Evolutionary conservation across 2,329 filamentous ascomycete species (phyloP).

Genomic region (Triangularia setosa): DNA sequence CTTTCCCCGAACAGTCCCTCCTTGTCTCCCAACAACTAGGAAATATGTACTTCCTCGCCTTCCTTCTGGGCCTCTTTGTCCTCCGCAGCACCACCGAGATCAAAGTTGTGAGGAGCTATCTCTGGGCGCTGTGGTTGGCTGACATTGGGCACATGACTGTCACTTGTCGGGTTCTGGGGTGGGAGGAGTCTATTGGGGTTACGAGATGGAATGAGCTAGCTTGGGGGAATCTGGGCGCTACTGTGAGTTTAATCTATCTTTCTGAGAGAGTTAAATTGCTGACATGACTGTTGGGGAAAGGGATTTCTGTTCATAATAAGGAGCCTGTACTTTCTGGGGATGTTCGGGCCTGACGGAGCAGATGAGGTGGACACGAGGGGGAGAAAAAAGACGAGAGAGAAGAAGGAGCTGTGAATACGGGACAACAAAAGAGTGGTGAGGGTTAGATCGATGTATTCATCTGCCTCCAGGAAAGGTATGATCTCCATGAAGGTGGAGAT

Average conservation of each 20-base stretch:
- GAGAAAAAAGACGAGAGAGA: conserved; percentile 13
- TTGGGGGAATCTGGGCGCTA: conserved; percentile 70
- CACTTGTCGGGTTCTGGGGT: conserved; percentile 56
- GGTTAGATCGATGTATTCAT: background rate
- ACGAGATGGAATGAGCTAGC: conserved; percentile 63
- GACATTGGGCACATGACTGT: conserved; percentile 66
- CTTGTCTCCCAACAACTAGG: conserved; percentile 65
- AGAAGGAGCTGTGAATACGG: conserved; percentile 16
- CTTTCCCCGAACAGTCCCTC: conserved; percentile 37
- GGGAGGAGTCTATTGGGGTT: conserved; percentile 49
- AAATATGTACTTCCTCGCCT: conserved; percentile 65
- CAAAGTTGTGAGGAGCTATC: conserved; percentile 62
- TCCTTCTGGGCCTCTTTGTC: conserved; percentile 60
- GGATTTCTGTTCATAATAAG: conserved; percentile 54
- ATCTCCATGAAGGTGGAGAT: background rate
- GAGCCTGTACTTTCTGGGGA: conserved; percentile 53
- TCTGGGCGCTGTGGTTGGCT: conserved; percentile 60
- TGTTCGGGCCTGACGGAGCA: conserved; percentile 50
- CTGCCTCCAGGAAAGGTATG: background rate
- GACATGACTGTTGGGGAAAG: conserved; percentile 30
- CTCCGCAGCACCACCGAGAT: conserved; percentile 61
- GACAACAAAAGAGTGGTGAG: background rate
- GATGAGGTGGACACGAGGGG: background rate
- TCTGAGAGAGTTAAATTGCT: background rate
- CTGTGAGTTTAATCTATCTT: conserved; percentile 40